These are phyloP conservation scores for Gnomoniopsis sp. DNA, from an alignment of 2,329 filamentous ascomycete genomes.

Conservation along the genomic window DNA sequence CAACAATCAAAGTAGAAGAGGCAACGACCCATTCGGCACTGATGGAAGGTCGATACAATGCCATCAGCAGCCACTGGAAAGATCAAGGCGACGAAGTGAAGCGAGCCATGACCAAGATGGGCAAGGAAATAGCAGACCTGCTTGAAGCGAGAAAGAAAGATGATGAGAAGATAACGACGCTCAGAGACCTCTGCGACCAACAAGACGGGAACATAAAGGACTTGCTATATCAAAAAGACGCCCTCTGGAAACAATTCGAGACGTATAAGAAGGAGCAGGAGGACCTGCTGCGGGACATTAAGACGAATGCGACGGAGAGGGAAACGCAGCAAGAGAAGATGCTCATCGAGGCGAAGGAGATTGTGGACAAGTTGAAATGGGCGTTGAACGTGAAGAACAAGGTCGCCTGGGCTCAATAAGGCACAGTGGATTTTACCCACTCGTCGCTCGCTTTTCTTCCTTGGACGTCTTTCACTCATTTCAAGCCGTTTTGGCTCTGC, in stretches of 20 bases:
- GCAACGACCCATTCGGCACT: conserved; percentile 63
- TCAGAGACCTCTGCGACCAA: conserved; percentile 70
- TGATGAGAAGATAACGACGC: conserved; percentile 59
- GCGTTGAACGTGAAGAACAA: conserved; percentile 65
- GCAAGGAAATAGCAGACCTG: conserved; percentile 51
- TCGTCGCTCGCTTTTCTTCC: not conserved
- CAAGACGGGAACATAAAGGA: conserved; percentile 66
- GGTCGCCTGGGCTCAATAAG: conserved; percentile 51
- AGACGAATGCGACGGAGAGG: conserved; percentile 51
- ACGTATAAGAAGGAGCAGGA: conserved; percentile 64
- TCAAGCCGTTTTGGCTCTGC: not conserved
- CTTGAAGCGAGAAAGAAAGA: conserved; percentile 55
- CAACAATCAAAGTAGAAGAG: conserved; percentile 61
- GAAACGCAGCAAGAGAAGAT: conserved; percentile 60
- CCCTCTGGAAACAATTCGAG: conserved; percentile 58
- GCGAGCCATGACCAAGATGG: conserved; percentile 45
- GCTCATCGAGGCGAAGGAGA: conserved; percentile 55
- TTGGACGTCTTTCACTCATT: not conserved
- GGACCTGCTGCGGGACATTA: conserved; percentile 56
- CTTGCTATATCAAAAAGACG: conserved; percentile 58
- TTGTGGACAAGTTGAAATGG: conserved; percentile 69
- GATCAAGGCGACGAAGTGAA: conserved; percentile 63
- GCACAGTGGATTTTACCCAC: not conserved
- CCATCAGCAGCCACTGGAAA: conserved; percentile 63
- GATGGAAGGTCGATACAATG: conserved; percentile 67